phyloP scores from a whole-genome alignment of 345 rosid genomes.

The Citrus inodora region DNA sequence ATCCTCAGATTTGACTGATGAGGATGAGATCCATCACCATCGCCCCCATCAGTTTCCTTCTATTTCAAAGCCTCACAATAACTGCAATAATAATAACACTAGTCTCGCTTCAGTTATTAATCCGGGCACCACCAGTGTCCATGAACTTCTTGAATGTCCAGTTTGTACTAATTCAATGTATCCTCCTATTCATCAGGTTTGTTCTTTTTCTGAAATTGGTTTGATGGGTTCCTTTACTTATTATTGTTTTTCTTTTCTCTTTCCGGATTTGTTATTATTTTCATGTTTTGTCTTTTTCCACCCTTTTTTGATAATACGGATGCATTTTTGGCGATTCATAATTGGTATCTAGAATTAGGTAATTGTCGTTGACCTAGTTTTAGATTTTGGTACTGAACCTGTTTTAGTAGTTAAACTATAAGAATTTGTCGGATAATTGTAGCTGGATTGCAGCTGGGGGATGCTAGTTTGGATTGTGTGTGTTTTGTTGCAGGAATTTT shows the following conservation, averaged over 20 bases:
- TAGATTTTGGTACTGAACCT: background rate
- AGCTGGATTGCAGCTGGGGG: background rate
- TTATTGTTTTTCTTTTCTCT: background rate
- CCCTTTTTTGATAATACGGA: background rate
- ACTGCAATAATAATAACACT: conserved; percentile 33
- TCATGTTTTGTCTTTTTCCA: background rate
- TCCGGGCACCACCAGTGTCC: conserved; percentile 81
- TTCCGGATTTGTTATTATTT: background rate
- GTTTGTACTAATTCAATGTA: conserved; percentile 97
- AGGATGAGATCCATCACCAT: conserved; percentile 79
- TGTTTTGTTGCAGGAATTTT: background rate
- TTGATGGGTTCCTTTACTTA: background rate
- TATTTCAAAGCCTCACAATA: conserved; percentile 48
- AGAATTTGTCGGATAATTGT: background rate
- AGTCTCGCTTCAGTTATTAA: conserved; percentile 43
- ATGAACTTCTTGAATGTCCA: conserved; percentile 95
- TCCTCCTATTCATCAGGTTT: conserved; percentile 96
- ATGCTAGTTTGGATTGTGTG: background rate
- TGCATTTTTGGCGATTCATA: background rate
- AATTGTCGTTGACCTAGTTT: conserved; percentile 1
- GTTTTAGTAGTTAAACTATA: background rate
- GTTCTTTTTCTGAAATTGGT: background rate
- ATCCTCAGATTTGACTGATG: conserved; percentile 65
- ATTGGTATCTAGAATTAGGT: background rate
- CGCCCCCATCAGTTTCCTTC: conserved; percentile 48